Conservation (phyloP, 2,329 filamentous ascomycete species). For the Byssothecium circinans region DNA sequence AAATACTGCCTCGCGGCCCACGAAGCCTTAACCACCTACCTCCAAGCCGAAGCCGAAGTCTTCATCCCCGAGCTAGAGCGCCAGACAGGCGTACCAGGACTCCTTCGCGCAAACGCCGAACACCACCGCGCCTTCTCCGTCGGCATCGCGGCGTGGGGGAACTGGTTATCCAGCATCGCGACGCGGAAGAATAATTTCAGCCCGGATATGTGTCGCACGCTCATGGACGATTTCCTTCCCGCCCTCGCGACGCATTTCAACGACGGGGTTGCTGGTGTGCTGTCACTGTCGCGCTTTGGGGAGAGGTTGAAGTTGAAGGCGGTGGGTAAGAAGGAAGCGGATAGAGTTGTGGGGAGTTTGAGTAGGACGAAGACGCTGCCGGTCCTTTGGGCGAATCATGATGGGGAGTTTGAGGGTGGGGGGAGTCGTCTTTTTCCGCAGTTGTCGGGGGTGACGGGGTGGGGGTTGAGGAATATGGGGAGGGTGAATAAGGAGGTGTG, state of each 20-base stretch:
- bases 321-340: slow-evolving; percentile 22
- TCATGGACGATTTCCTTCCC: slow-evolving; percentile 34
- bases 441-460: slow-evolving; percentile 62
- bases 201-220: slow-evolving; percentile 17
- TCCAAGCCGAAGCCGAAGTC: slow-evolving; percentile 61
- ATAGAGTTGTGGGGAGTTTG: slow-evolving; percentile 21
- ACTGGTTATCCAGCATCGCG: slow-evolving; percentile 52
- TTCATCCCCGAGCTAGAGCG: slow-evolving; percentile 60
- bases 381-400: slow-evolving; percentile 17
- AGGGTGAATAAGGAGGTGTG: slow-evolving; percentile 51
- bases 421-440: slow-evolving; percentile 15
- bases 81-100: slow-evolving; percentile 52
- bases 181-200: slow-evolving; percentile 16
- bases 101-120: slow-evolving; percentile 57
- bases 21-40: slow-evolving; percentile 62
- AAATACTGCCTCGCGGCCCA: slow-evolving; percentile 61
- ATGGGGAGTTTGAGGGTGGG: slow-evolving; percentile 19
- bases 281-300: no score
- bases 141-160: slow-evolving; percentile 56
- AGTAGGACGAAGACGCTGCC: slow-evolving; percentile 14
- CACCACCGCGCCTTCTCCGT: slow-evolving; percentile 59
- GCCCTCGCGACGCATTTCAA: slow-evolving; percentile 26
- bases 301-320: slow-evolving; percentile 21
- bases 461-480: slow-evolving; percentile 65
- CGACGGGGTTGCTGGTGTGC: no score